phyloP scores from a whole-genome alignment of 2,329 filamentous ascomycete genomes.

The Dothideomycetidae sp. region DNA sequence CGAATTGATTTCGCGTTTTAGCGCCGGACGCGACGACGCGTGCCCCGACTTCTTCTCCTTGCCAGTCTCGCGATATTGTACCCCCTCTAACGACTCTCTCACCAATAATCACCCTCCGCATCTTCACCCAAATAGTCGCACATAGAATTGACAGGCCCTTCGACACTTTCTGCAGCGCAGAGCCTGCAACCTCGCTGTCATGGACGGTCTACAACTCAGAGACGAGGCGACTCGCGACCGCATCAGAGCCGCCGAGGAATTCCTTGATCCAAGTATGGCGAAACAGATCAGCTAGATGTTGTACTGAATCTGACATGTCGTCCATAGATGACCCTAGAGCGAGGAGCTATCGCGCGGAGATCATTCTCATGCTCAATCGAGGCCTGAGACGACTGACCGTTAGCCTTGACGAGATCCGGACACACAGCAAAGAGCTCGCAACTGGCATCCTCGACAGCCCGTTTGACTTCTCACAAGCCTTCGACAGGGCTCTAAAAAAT shows the following conservation, averaged over 20 bases:
- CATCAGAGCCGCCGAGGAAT: constrained; percentile 76
- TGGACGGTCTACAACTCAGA: constrained; percentile 62
- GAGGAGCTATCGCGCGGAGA: constrained; percentile 76
- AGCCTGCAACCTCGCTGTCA: no score
- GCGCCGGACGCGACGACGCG: neutral
- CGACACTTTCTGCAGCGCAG: neutral
- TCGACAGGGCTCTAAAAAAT: constrained; percentile 79
- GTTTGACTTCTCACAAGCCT: constrained; percentile 78
- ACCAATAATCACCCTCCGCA: no score
- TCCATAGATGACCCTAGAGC: constrained; percentile 42
- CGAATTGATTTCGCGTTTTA: neutral
- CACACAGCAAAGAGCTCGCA: constrained; percentile 73
- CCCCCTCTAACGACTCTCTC: no score
- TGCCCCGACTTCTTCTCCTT: neutral
- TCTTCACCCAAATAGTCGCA: neutral
- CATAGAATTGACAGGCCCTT: neutral
- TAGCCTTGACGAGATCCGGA: constrained; percentile 73
- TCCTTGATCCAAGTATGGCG: constrained; percentile 70
- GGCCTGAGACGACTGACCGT: constrained; percentile 44
- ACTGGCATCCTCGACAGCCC: constrained; percentile 66
- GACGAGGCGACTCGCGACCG: constrained; percentile 77
- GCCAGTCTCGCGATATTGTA: no score
- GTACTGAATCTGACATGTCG: constrained; percentile 17
- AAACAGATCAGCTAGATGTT: constrained; percentile 3
- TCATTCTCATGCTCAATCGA: constrained; percentile 59